Conservation (phyloP, 2,329 filamentous ascomycete genomes). For the Penicillium sp. region DNA sequence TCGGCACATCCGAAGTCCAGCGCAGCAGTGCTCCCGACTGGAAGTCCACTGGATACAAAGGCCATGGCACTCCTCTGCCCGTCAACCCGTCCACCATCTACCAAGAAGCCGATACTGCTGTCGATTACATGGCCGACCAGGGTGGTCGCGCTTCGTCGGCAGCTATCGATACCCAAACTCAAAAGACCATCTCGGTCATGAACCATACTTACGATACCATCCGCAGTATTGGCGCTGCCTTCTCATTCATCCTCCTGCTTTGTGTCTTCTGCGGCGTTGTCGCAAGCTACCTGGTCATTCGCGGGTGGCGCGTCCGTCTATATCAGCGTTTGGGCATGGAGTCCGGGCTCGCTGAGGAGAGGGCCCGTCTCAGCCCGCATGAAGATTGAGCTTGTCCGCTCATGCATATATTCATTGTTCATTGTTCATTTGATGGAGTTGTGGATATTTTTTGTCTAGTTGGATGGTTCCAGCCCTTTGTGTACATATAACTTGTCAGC, state of each 20-base stretch:
- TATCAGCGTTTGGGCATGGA: constrained; percentile 20
- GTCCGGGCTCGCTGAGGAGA: constrained; percentile 14
- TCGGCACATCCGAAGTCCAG: constrained; percentile 19
- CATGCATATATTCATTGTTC: background rate
- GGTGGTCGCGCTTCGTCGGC: background rate
- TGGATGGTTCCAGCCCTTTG: background rate
- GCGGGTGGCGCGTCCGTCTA: constrained; percentile 27
- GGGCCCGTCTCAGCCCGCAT: constrained; percentile 12
- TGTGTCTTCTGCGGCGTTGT: constrained; percentile 18
- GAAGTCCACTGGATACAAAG: constrained; percentile 17
- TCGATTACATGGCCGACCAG: background rate
- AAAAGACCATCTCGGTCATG: constrained; percentile 20
- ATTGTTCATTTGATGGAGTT: constrained; percentile 10
- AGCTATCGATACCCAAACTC: constrained; percentile 16
- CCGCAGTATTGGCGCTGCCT: constrained; percentile 21
- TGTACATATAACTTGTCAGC: constrained; percentile 7
- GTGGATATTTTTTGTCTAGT: constrained; percentile 6
- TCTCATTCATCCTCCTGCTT: constrained; percentile 21
- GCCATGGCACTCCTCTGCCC: constrained; percentile 15
- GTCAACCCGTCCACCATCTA: constrained; percentile 15
- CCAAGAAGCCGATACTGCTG: background rate
- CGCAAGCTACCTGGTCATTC: constrained; percentile 20
- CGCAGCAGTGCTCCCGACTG: constrained; percentile 21
- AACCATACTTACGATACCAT: constrained; percentile 18
- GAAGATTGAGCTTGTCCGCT: constrained; percentile 9